Evolutionary conservation across 2,329 filamentous ascomycete species (phyloP), one percentile per base, ranked within the genome.

Genomic region (Scedosporium aurantiacum): DNA sequence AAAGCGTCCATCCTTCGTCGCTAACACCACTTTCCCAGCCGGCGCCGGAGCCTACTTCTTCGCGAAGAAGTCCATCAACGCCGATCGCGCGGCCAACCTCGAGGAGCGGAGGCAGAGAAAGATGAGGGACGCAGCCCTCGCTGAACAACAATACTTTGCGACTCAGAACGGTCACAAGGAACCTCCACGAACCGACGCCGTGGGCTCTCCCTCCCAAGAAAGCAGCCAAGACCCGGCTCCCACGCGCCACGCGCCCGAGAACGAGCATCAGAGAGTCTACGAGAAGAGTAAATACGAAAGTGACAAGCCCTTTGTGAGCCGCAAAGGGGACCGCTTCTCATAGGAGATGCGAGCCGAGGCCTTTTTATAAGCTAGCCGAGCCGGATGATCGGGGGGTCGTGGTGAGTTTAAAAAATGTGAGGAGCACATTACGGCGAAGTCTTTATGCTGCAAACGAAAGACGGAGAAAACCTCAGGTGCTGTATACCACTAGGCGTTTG

Each of bases 241-340:
- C 8, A 95, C 90, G 60, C 79, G 86, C 66, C 91, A 96, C 75
- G 89, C 88, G 63, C 88, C 90, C 1, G 80, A 86, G 65, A 89
- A 83, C 50, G 88, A 89, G 70, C 75, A 78, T 52, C 80, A 91
- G 70, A 79, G 82, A 65, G 78, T 89, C 27, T 68, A 77, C 41
- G 89, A 92, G 73, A 95, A 91, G 79, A 89, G 90, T 72, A 96
- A 96, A 76, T 97, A 95, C 74, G 92, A 97, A 76, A 87, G 89
- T 37, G 79, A 78, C 60, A 80, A 83, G 67, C 88, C 91, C 61
- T 97, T 87, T 74, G 78, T 83, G 67, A 88, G 87, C 74, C 83
- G 80, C 64, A 95, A 91, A 72, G 94, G 94, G 3, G 92, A 97
- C 76, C 82, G 94, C 40, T 95, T 99, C 69, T 82, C 89, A 47